These are phyloP conservation scores for Phytophthora tentaculata DNA, from an alignment of 352 stramenopile species.

Conservation along the genomic window DNA sequence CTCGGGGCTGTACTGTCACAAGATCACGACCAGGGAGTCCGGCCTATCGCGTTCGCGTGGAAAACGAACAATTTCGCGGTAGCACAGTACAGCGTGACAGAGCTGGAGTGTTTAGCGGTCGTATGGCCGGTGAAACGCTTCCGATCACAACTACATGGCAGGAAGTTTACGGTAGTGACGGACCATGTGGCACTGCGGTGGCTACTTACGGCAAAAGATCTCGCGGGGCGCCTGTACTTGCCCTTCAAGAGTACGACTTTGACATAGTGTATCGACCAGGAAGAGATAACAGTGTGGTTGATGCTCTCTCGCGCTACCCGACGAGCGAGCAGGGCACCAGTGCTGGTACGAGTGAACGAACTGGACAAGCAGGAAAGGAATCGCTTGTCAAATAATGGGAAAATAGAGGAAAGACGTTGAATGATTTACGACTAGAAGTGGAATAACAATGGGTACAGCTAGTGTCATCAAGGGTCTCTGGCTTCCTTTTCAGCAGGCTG, in stretches of 20 bases:
- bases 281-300: background rate
- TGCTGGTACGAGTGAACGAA: too few relatives aligned
- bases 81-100: slow-evolving; percentile 29
- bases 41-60: too few relatives aligned
- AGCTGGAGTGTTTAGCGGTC: slow-evolving; percentile 37
- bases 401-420: too few relatives aligned
- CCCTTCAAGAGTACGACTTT: slow-evolving; percentile 34
- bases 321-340: too few relatives aligned
- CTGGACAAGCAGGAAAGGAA: too few relatives aligned
- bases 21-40: too few relatives aligned
- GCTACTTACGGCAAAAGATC: slow-evolving; percentile 25
- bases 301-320: slow-evolving; percentile 23
- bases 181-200: slow-evolving; percentile 32
- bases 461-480: too few relatives aligned
- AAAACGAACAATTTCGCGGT: slow-evolving; percentile 11
- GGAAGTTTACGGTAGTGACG: slow-evolving; percentile 24
- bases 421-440: too few relatives aligned
- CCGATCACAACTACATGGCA: slow-evolving; percentile 27
- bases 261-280: slow-evolving; percentile 12
- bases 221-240: slow-evolving; percentile 17
- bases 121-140: slow-evolving; percentile 10
- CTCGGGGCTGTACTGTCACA: too few relatives aligned
- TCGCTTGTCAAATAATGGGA: too few relatives aligned
- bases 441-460: too few relatives aligned
- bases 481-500: too few relatives aligned